Evolutionary conservation across 1,284 basidiomycete species (phyloP).

Genomic region (Ceraceosorus guamensis): DNA sequence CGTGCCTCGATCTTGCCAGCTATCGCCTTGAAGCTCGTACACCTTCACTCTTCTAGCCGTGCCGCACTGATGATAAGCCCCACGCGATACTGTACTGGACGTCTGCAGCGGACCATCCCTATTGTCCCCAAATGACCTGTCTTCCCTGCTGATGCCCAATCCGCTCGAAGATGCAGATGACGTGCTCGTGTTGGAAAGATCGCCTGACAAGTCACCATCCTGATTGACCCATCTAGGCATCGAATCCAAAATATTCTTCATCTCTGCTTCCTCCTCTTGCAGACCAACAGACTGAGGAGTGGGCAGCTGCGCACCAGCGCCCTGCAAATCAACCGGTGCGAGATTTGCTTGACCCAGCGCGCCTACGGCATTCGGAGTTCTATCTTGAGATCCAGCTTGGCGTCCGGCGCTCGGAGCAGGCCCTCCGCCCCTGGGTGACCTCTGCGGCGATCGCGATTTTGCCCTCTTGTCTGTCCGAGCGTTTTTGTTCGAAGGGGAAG

Average conservation of each 20-base stretch:
- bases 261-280: neutral
- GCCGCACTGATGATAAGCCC: conserved; percentile 45
- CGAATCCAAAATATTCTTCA: neutral
- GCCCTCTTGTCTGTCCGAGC: neutral
- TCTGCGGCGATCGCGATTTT: neutral
- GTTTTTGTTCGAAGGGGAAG: too few relatives aligned
- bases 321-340: too few relatives aligned
- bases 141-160: too few relatives aligned
- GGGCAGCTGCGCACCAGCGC: too few relatives aligned
- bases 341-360: too few relatives aligned
- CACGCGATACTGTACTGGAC: conserved; percentile 39
- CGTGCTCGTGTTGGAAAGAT: neutral
- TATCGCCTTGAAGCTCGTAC: conserved; percentile 43
- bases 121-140: neutral
- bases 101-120: neutral
- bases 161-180: neutral
- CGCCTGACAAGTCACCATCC: neutral
- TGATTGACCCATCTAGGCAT: neutral
- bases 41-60: conserved; percentile 46
- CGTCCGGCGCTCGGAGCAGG: neutral
- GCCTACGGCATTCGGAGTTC: too few relatives aligned
- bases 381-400: too few relatives aligned
- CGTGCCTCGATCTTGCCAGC: conserved; percentile 44
- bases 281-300: neutral
- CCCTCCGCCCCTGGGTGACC: neutral